Conservation (phyloP, 768 basidiomycete genomes). For the Amanita rubescens region DNA sequence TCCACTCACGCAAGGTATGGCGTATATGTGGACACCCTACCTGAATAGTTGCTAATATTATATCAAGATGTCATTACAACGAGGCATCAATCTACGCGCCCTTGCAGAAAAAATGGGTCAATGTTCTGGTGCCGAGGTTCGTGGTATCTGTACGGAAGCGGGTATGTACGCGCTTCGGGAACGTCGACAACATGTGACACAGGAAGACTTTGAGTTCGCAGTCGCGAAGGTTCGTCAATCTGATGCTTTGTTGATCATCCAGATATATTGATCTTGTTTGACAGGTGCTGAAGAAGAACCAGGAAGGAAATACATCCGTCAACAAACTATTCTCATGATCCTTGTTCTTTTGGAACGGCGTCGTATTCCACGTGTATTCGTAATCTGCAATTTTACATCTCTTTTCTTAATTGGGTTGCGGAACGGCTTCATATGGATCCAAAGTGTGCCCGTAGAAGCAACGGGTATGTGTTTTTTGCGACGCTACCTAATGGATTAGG, state of each 20-base stretch:
- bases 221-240: conserved; percentile 12
- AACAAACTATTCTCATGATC: conserved; percentile 70
- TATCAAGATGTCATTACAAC: conserved; percentile 94
- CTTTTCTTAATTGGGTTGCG: background rate
- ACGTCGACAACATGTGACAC: conserved; percentile 92
- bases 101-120: conserved; percentile 99
- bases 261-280: background rate
- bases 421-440: background rate
- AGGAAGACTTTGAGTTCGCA: conserved; percentile 32
- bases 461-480: background rate
- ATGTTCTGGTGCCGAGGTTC: conserved; percentile 95
- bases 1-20: conserved; percentile 86
- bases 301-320: conserved; percentile 80
- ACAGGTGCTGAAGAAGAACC: conserved; percentile 82
- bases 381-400: background rate
- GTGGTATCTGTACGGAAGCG: conserved; percentile 42
- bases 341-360: conserved; percentile 4
- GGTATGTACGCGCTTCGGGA: conserved; percentile 98
- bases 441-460: background rate
- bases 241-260: background rate
- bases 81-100: conserved; percentile 90
- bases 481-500: background rate
- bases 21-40: conserved; percentile 1
- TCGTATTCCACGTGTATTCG: background rate
- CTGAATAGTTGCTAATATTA: background rate